phyloP scores from a whole-genome alignment of 345 rosid species.

The Syzygium jambos region DNA sequence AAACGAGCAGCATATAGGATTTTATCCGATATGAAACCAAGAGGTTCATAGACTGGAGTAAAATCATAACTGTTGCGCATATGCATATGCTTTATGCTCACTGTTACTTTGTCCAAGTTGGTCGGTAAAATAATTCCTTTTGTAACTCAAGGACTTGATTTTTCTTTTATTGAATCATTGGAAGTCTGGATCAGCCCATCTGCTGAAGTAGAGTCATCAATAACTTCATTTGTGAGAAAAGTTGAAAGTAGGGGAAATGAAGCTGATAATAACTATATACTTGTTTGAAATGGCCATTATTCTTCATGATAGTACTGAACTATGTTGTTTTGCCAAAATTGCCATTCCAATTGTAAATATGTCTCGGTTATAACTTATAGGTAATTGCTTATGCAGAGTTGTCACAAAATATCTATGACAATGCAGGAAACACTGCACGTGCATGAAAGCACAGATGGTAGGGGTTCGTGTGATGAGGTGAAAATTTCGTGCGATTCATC shows the following conservation, averaged over 20 bases:
- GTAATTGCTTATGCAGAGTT: not conserved
- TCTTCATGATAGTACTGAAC: not conserved
- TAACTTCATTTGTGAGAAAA: not conserved
- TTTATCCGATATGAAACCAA: not conserved
- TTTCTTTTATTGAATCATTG: not conserved
- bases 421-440: constrained; percentile 49
- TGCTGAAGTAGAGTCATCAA: not conserved
- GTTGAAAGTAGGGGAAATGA: not conserved
- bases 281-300: not conserved
- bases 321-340: not conserved
- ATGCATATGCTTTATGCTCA: not conserved
- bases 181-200: not conserved
- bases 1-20: not conserved
- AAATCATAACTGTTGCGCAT: not conserved
- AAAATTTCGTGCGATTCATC: constrained; percentile 19
- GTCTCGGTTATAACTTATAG: not conserved
- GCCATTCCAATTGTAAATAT: not conserved
- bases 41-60: not conserved
- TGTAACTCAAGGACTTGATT: not conserved
- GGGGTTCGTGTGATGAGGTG: not conserved
- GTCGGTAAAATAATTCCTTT: not conserved
- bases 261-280: not conserved
- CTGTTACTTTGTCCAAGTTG: not conserved
- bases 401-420: not conserved
- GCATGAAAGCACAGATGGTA: constrained; percentile 14